Percentiles rank a stretch among this genome's conserved stretches.
Evolutionary conservation across 306 rosid genomes (phyloP).

Genomic region (Mucuna pruriens): DNA sequence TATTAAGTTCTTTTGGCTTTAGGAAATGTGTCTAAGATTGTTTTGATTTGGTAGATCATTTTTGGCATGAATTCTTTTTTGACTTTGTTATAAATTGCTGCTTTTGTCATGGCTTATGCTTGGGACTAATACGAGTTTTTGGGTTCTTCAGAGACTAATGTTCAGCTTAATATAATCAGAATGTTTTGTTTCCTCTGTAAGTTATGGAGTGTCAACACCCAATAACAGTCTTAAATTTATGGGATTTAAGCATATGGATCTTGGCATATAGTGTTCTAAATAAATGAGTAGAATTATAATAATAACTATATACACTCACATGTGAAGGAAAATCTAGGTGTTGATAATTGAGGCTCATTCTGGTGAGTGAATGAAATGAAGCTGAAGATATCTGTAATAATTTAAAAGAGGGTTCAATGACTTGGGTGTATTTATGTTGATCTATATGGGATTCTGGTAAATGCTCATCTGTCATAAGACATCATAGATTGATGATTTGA

Average conservation of each 20-base stretch:
- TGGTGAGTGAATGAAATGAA: background rate
- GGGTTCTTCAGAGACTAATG: background rate
- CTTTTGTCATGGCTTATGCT: background rate
- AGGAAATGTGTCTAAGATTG: constrained; percentile 1
- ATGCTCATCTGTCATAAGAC: background rate
- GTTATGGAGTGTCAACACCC: background rate
- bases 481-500: background rate
- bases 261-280: background rate
- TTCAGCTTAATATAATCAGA: background rate
- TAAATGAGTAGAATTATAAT: background rate
- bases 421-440: background rate
- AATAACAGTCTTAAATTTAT: background rate
- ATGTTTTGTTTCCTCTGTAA: background rate
- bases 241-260: background rate
- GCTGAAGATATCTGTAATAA: background rate
- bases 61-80: background rate
- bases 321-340: background rate
- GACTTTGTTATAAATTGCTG: background rate
- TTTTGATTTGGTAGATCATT: background rate
- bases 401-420: background rate
- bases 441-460: background rate
- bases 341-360: background rate
- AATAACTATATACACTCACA: background rate
- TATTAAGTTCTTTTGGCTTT: constrained; percentile 4
- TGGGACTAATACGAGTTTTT: background rate